These are phyloP conservation scores for Dothistroma pini DNA, from an alignment of 2,329 filamentous ascomycete genomes.

Conservation along the genomic window DNA sequence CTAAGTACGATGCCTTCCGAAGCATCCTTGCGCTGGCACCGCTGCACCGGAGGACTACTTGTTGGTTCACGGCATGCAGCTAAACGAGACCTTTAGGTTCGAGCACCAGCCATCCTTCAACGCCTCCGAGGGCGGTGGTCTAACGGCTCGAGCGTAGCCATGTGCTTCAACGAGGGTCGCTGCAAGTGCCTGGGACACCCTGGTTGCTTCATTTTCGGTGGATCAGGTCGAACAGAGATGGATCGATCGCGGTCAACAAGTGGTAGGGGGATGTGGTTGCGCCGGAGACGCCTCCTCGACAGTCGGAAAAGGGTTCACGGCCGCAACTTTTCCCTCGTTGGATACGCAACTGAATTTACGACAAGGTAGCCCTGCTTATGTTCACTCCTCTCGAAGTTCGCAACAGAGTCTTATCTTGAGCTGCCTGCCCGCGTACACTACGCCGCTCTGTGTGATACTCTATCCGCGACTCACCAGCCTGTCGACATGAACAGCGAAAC, in stretches of 20 bases:
- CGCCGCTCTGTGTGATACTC: background rate
- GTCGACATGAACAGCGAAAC: background rate
- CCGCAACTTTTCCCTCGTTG: background rate
- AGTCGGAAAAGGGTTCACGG: background rate
- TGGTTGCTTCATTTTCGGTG: background rate
- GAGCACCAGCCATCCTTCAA: background rate
- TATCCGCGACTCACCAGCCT: background rate
- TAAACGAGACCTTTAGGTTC: background rate
- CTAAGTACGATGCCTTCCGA: background rate
- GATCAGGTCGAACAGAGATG: background rate
- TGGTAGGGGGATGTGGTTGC: background rate
- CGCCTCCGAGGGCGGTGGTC: background rate
- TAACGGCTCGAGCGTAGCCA: background rate
- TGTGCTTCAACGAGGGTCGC: background rate
- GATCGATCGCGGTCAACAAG: background rate
- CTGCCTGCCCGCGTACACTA: background rate
- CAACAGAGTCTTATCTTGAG: background rate
- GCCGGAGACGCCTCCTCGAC: background rate
- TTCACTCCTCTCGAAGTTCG: background rate
- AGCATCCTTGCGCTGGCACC: background rate
- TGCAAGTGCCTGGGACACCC: background rate
- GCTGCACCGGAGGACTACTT: no score
- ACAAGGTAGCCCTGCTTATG: background rate
- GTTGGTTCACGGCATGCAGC: background rate
- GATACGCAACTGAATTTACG: background rate